Evolutionary conservation across 176 grass and related monocot genomes (phyloP).

Genomic region (Bolboschoenus planiculmis): DNA sequence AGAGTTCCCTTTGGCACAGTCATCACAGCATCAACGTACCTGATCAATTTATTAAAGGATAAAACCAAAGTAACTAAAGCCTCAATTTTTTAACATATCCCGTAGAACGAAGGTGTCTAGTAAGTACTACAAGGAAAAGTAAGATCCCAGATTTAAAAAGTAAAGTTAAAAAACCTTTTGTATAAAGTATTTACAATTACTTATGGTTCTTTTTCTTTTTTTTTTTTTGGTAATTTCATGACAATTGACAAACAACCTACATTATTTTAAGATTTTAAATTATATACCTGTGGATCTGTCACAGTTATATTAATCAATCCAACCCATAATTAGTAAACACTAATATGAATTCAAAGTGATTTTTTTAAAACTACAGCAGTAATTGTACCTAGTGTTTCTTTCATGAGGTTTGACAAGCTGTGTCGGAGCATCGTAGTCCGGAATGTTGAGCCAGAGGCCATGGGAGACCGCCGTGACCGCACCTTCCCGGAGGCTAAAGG

Average conservation of each 20-base stretch:
- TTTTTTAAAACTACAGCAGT: not conserved
- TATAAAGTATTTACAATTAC: not conserved
- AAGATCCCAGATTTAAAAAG: not conserved
- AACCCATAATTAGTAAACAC: not conserved
- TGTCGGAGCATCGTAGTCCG: constrained; percentile 59
- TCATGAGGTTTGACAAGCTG: constrained; percentile 67
- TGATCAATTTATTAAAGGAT: not conserved
- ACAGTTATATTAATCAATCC: not conserved
- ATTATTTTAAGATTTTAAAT: not conserved
- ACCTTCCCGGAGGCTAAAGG: constrained; percentile 64
- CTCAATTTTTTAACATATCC: not conserved
- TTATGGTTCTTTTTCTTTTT: too few species aligned
- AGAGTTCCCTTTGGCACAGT: constrained; percentile 59
- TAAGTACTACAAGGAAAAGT: not conserved
- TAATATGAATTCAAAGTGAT: not conserved
- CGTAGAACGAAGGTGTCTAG: not conserved
- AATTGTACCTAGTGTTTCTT: constrained; percentile 38
- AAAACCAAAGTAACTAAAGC: not conserved
- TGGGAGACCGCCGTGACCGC: constrained; percentile 37
- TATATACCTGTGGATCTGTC: not conserved
- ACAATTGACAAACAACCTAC: not conserved
- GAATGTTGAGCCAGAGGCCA: constrained; percentile 57
- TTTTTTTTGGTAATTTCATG: not conserved
- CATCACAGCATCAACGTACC: constrained; percentile 58
- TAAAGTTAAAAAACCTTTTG: not conserved